phyloP scores from a whole-genome alignment of 306 rosid species.

The Hippophae gyantsensis region DNA sequence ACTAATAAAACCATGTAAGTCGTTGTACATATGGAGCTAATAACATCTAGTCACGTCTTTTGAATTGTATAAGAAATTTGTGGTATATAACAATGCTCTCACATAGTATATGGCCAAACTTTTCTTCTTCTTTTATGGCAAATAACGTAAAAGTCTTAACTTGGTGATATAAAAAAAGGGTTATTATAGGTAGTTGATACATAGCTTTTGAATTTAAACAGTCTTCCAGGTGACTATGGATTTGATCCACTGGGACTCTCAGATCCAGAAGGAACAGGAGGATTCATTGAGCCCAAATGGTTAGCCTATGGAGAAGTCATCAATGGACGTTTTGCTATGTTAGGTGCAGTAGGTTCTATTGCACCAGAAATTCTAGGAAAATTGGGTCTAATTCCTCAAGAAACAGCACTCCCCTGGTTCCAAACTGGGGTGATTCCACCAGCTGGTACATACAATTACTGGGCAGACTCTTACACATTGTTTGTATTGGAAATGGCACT shows the following conservation, averaged over 20 bases:
- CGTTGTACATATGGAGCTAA: too few species aligned
- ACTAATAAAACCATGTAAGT: too few species aligned
- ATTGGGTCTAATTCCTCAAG: constrained; percentile 60
- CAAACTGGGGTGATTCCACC: constrained; percentile 86
- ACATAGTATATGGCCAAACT: too few species aligned
- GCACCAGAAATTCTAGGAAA: constrained; percentile 82
- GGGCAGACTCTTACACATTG: constrained; percentile 91
- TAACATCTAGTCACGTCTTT: too few species aligned
- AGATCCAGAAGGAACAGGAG: constrained; percentile 98
- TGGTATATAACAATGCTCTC: too few species aligned
- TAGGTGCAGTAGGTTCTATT: constrained; percentile 74
- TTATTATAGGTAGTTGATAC: too few species aligned
- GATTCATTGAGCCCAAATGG: constrained; percentile 93
- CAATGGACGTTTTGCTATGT: constrained; percentile 84
- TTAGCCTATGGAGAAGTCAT: constrained; percentile 84
- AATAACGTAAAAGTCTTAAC: too few species aligned
- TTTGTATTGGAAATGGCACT: constrained; percentile 70
- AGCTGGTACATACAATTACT: constrained; percentile 79
- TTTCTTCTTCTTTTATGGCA: too few species aligned
- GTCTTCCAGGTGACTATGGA: constrained; percentile 95
- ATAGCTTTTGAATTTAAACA: constrained; percentile 9
- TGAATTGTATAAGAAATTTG: too few species aligned
- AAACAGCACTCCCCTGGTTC: constrained; percentile 97
- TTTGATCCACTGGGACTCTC: constrained; percentile 92
- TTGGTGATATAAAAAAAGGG: too few species aligned